Conservation (phyloP, 2,329 filamentous ascomycete species). For the Hymenoscyphus infarciens region DNA sequence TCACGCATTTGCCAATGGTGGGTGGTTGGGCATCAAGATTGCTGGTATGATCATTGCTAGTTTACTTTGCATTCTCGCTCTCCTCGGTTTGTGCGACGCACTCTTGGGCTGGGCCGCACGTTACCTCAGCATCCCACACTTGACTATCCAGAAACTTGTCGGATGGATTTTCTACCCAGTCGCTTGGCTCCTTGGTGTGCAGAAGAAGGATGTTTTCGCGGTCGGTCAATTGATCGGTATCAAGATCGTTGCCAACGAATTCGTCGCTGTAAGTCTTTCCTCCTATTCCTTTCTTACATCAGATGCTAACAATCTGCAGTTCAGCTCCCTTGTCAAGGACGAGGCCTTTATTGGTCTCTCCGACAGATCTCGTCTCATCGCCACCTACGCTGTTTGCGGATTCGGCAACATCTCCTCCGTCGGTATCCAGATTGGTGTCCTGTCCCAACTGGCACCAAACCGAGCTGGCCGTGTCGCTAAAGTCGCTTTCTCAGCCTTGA, state of each 20-base stretch:
- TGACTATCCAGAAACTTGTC: slow-evolving; percentile 72
- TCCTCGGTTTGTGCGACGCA: slow-evolving; percentile 70
- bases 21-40: slow-evolving; percentile 83
- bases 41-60: slow-evolving; percentile 77
- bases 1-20: slow-evolving; percentile 80
- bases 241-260: slow-evolving; percentile 68
- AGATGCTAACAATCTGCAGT: slow-evolving; percentile 1
- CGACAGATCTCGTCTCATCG: slow-evolving; percentile 72
- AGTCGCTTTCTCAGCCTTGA: slow-evolving; percentile 71
- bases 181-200: slow-evolving; percentile 77
- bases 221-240: slow-evolving; percentile 77
- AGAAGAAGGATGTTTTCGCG: slow-evolving; percentile 61
- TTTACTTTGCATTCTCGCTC: slow-evolving; percentile 78
- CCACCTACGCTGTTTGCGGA: slow-evolving; percentile 79
- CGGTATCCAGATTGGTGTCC: slow-evolving; percentile 84
- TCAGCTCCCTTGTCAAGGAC: slow-evolving; percentile 47
- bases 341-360: slow-evolving; percentile 56
- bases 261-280: slow-evolving; percentile 27
- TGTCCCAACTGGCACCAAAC: slow-evolving; percentile 73
- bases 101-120: slow-evolving; percentile 80
- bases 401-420: slow-evolving; percentile 86
- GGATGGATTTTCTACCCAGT: slow-evolving; percentile 77
- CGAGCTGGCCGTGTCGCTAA: slow-evolving; percentile 71
- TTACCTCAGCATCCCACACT: slow-evolving; percentile 71
- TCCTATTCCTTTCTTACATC: neutral